Evolutionary conservation across 371 early-diverging fungal genomes (phyloP).

Genomic region (Catenaria anguillulae): DNA sequence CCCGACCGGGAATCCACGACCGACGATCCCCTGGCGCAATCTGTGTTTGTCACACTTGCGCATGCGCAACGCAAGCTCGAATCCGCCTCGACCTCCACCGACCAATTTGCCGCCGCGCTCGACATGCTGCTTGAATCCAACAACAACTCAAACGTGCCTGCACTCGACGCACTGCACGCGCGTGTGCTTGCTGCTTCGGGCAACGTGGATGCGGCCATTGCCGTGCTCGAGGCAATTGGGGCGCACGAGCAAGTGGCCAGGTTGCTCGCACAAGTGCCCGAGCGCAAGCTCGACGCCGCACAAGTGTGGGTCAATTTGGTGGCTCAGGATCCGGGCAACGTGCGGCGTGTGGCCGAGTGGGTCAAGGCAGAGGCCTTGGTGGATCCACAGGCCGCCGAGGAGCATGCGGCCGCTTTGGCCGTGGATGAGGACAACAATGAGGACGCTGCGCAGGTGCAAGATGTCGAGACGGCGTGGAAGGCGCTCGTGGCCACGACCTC

Average conservation of each 20-base stretch:
- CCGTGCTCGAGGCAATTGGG: neutral
- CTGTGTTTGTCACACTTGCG: neutral
- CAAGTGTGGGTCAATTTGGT: neutral
- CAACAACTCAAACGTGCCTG: neutral
- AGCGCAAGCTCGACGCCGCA: neutral
- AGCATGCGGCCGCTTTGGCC: constrained; percentile 43
- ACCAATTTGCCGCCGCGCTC: neutral
- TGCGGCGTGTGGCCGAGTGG: constrained; percentile 36
- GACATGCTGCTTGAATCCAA: too few species aligned
- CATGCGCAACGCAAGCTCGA: neutral
- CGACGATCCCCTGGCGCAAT: neutral
- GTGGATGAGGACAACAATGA: constrained; percentile 15
- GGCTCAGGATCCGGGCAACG: too few species aligned
- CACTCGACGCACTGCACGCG: neutral
- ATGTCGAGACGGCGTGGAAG: neutral
- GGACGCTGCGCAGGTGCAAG: constrained; percentile 27
- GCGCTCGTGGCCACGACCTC: neutral
- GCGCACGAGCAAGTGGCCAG: neutral
- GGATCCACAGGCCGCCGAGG: constrained; percentile 45
- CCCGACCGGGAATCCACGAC: too few species aligned
- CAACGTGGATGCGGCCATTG: neutral
- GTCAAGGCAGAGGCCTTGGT: constrained; percentile 47
- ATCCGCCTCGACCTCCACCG: neutral
- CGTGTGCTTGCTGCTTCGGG: neutral
- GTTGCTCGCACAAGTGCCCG: neutral